Percentiles rank a stretch among this genome's conserved stretches.
Evolutionary conservation across 805 yeast genomes (phyloP).

Genomic region (Cyberlindnera mississippiensis): DNA sequence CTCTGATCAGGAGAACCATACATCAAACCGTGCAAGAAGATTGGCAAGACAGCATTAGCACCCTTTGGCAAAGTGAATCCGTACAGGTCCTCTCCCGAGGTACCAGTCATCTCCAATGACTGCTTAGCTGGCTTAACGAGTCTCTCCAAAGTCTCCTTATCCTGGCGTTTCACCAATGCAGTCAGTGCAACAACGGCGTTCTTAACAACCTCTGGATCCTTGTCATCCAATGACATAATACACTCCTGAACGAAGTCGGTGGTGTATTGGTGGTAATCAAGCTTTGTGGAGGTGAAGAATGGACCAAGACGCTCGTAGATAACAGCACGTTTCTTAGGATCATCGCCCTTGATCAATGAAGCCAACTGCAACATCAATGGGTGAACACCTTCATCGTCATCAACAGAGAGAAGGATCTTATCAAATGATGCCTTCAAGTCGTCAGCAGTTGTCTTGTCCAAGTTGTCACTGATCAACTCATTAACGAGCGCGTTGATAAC

Average conservation of each 20-base stretch:
- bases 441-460: conserved; percentile 34
- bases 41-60: conserved; percentile 82
- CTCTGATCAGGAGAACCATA: conserved; percentile 83
- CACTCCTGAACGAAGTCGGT: conserved; percentile 72
- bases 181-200: conserved; percentile 63
- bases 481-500: conserved; percentile 73
- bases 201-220: conserved; percentile 55
- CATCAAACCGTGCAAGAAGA: conserved; percentile 93
- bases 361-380: conserved; percentile 80
- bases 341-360: conserved; percentile 73
- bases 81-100: conserved; percentile 58
- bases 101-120: conserved; percentile 63
- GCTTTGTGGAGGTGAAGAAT: conserved; percentile 60
- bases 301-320: conserved; percentile 63
- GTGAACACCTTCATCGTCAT: conserved; percentile 75
- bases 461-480: conserved; percentile 41
- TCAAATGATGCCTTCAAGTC: conserved; percentile 57
- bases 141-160: conserved; percentile 72
- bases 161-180: conserved; percentile 63
- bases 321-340: conserved; percentile 56
- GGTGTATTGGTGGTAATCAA: conserved; percentile 70
- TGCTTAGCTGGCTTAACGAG: conserved; percentile 78
- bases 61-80: conserved; percentile 77
- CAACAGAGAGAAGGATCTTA: conserved; percentile 66
- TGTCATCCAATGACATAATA: conserved; percentile 69